Base-by-base conservation (phyloP, 257 asterid genomes). In the Catharanthus roseus region DNA sequence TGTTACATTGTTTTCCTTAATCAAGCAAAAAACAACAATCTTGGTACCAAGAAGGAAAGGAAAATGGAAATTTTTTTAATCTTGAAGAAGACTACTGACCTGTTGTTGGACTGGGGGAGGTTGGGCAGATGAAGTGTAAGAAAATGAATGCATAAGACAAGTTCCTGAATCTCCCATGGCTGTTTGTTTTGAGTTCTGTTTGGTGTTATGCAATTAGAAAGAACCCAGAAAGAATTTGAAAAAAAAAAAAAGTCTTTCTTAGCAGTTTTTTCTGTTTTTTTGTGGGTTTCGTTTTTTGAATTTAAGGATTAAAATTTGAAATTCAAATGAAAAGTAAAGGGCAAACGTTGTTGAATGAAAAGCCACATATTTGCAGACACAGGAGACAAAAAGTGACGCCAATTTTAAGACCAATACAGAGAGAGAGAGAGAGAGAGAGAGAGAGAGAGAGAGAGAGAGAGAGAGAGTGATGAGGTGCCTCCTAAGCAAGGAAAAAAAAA, bases 91-190 rank as follows among this genome's bases (percentile, higher is more conserved):
- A n/a, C n/a, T n/a, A n/a, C 31, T 71, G 74, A 89, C 98, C 91
- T 80, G 93, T 56, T 83, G 75, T 74, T 89, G 91, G 74, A 79
- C 84, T 71, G 93, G 87, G 42, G 42, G 42, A 3, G 5, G 42
- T 38, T 3, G 72, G 38, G 83, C 87, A 71, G 97, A n/a, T n/a
- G n/a, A 84, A 79, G 93, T 88, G 72, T 90, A 88, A 55, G 96
- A 86, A 78, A 87, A 86, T 49, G 91, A 87, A 70, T 82, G 96
- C 81, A 93, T 80, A 69, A 93, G 82, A 83, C 96, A 89, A 73
- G 96, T 41, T 18, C 67, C 70, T 56, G 95, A 80, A 56, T 91
- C 97, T 78, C 88, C 96, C 99, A 91, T 93, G 62, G 73, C 50
- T 72, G 60, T 73, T 36, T 31, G 39, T 71, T 13, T 44, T n/a